phyloP scores from a whole-genome alignment of 495 filamentous ascomycete species.

The Talaromyces nanjingensis region DNA sequence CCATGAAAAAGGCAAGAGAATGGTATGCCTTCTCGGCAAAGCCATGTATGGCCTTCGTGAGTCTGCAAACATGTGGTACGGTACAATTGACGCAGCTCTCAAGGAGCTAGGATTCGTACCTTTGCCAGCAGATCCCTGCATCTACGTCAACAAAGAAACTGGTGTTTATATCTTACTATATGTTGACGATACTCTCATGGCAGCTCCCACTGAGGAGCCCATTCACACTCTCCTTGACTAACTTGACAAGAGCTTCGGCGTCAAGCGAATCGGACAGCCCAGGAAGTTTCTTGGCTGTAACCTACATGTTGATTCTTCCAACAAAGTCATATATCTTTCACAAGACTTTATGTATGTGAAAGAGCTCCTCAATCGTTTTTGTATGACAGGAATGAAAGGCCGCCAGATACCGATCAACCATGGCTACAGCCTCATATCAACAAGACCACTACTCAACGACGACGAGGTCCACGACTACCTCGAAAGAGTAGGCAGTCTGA shows the following conservation, averaged over 20 bases:
- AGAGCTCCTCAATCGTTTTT: not conserved
- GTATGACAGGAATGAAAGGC: not conserved
- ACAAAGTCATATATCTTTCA: not conserved
- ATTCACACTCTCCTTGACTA: not conserved
- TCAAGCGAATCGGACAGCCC: not conserved
- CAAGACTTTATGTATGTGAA: not conserved
- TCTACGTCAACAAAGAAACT: not conserved
- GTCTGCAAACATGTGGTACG: not conserved
- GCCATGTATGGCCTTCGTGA: slow-evolving; percentile 3
- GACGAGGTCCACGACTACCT: not conserved
- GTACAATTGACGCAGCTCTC: not conserved
- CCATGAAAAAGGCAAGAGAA: not conserved
- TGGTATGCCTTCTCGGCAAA: not conserved
- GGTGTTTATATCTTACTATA: not conserved
- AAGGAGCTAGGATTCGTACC: not conserved
- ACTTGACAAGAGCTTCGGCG: not conserved
- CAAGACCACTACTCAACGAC: not conserved
- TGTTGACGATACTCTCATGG: slow-evolving; percentile 4
- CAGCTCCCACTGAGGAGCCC: not conserved
- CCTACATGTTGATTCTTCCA: not conserved
- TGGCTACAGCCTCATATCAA: not conserved
- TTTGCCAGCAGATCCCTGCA: not conserved
- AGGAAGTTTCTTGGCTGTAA: not conserved
- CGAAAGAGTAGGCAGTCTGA: not conserved
- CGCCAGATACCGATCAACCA: not conserved